phyloP scores from a whole-genome alignment of 768 basidiomycete species.

The Calocybe cyanea region DNA sequence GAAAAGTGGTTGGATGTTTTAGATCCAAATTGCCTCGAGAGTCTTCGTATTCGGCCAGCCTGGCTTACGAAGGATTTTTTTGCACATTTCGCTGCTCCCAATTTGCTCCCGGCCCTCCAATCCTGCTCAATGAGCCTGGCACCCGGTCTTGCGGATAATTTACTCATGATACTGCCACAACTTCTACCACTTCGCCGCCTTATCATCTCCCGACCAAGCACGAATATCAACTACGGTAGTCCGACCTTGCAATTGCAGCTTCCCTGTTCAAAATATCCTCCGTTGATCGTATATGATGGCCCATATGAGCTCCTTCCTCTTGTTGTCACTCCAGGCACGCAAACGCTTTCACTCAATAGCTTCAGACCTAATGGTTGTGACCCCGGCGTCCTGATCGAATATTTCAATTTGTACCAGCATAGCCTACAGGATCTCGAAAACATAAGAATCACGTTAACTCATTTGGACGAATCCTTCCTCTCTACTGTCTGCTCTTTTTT shows the following conservation, averaged over 20 bases:
- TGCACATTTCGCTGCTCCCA: background rate
- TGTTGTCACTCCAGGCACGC: background rate
- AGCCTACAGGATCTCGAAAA: background rate
- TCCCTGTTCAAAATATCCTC: background rate
- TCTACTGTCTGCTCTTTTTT: constrained; percentile 2
- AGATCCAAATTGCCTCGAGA: background rate
- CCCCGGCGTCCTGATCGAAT: background rate
- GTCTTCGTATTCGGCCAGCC: background rate
- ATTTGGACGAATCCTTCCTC: background rate
- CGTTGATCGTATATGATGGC: background rate
- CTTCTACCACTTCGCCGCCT: constrained; percentile 1
- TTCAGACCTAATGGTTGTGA: background rate
- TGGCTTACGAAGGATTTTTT: background rate
- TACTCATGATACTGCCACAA: background rate
- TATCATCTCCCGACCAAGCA: background rate
- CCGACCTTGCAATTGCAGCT: background rate
- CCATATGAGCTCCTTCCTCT: constrained; percentile 3
- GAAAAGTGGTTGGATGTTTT: constrained; percentile 1
- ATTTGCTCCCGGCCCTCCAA: background rate
- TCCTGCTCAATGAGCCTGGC: background rate
- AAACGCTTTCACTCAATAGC: background rate
- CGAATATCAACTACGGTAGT: no score
- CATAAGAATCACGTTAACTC: background rate
- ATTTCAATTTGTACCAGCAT: background rate
- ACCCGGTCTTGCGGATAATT: background rate